Conservation (phyloP, 176 grass and related monocot genomes). For the sorghum (Sorghum bicolor) region Sorghum_bicolor_NCBIv3 NC_012870.2:62484501-62485000, state of each 20-base stretch:
- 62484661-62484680: not conserved
- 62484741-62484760: slow-evolving; percentile 20
- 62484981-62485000: not conserved
- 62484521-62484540: not conserved
- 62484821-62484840: not conserved
- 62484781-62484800: not conserved
- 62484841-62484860: not conserved
- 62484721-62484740: slow-evolving; percentile 25
- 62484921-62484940: slow-evolving; percentile 2
- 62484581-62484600: not conserved
- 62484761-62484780: slow-evolving; percentile 6
- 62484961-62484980: slow-evolving; percentile 11
- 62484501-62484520: not conserved
- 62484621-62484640: not conserved
- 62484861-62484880: not conserved
- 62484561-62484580: not conserved
- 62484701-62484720: not conserved
- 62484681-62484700: slow-evolving; percentile 25
- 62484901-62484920: not conserved
- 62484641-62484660: not conserved
- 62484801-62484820: slow-evolving; percentile 14
- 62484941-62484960: not conserved
- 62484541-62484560: not conserved
- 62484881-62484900: not conserved
- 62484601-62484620: not conserved